These are phyloP conservation scores for Cladobotryum mycophilum DNA, from an alignment of 2,329 filamentous ascomycete genomes.

Conservation along the genomic window DNA sequence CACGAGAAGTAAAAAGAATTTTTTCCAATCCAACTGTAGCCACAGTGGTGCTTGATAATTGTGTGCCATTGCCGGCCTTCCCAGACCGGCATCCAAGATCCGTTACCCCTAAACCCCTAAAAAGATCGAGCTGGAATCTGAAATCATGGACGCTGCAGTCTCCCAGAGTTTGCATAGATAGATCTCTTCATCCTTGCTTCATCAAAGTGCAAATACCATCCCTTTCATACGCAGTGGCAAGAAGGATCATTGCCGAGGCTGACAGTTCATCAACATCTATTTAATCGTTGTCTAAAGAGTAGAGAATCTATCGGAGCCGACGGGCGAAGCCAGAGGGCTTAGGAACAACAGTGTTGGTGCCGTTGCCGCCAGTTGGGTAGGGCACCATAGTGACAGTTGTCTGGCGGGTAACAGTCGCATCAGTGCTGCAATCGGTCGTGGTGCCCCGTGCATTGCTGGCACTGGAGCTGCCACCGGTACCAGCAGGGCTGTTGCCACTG, in stretches of 20 bases:
- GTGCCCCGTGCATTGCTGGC: constrained; percentile 17
- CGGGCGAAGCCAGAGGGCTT: constrained; percentile 30
- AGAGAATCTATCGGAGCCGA: constrained; percentile 24
- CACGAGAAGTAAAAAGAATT: constrained; percentile 1
- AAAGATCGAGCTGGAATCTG: no score
- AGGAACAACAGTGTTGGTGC: constrained; percentile 13
- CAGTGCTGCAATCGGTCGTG: constrained; percentile 15
- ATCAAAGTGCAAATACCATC: no score
- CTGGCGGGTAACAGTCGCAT: constrained; percentile 19
- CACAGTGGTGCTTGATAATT: neutral
- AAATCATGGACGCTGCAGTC: no score
- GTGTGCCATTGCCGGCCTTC: no score
- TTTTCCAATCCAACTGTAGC: neutral
- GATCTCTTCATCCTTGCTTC: no score
- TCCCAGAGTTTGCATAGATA: no score
- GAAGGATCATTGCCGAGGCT: no score
- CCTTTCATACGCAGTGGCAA: no score
- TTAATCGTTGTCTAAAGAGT: neutral
- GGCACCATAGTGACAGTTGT: constrained; percentile 34
- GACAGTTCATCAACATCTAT: no score
- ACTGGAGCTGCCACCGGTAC: constrained; percentile 11
- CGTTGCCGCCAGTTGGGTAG: constrained; percentile 34
- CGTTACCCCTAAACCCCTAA: no score
- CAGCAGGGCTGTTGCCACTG: constrained; percentile 6
- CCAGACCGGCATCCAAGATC: no score